Evolutionary conservation across 106 monocot species (phyloP), one percentile per base, ranked within the genome.

Genomic region (Allium sativum): DNA sequence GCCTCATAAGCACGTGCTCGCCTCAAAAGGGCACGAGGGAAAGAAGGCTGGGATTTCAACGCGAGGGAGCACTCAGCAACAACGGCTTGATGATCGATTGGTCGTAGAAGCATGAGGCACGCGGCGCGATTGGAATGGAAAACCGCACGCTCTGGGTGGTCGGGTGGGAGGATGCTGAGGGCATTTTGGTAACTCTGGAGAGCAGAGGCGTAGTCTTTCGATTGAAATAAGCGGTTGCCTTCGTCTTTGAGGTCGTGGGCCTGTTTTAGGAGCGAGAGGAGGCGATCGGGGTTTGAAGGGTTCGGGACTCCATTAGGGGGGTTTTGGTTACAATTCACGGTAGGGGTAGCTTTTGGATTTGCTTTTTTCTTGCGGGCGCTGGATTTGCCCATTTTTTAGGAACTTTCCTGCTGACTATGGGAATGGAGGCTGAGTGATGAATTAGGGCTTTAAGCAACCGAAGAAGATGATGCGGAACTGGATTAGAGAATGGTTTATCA

Each of bases 71-170:
- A 98, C 87, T 98, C 91, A 46, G 81, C 68, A 40, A 76, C 91
- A 14, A 88, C 96, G 55, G 87, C 81, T 16, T 82, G 72, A 73
- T 98, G 74, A 73, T 98, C 82, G 22, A 91, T 78, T 50, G 96
- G 96, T 8, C 84, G 81, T 65, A 88, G 69, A 70, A 80, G 88
- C 63, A 98, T 72, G 62, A 98, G 76, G 77, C 96, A 98, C 19
- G 96, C 96, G 48, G 96, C 96, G 40, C 96, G 87, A 58, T 98
- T 91, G 71, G 82, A 82, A 79, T 98, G 85, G 82, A 98, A 88
- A 18, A 91, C 82, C 56, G 96, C 96, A 58, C 91, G 87, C 41
- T 96, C 96, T 11, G 87, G 80, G 67, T 98, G 96, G 66, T 42
- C 69, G 44, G 46, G 72, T 5, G 96, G 96, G 43, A 73, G 72